phyloP scores from a whole-genome alignment of 441 rosid genomes.

The Corymbia citriodora region DNA sequence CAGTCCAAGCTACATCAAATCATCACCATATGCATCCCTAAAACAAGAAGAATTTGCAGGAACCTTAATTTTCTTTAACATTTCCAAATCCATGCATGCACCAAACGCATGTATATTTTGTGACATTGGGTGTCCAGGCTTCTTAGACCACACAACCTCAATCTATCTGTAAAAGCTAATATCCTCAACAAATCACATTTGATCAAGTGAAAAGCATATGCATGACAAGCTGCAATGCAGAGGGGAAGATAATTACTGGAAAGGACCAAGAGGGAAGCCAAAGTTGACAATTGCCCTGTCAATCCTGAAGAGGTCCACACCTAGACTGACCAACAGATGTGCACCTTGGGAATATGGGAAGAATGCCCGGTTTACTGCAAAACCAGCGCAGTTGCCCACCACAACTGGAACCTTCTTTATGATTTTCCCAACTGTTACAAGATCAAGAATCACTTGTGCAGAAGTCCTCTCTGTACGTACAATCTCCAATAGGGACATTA shows the following conservation, averaged over 20 bases:
- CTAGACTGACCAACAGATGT: conserved; percentile 60
- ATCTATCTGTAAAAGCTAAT: not conserved
- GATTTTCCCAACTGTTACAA: conserved; percentile 74
- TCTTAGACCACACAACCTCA: not conserved
- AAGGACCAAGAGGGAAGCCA: conserved; percentile 93
- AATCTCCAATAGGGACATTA: conserved; percentile 97
- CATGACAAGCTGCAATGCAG: not conserved
- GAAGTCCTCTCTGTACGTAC: conserved; percentile 82
- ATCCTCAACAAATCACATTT: not conserved
- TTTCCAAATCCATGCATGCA: not conserved
- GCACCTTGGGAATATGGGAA: conserved; percentile 84
- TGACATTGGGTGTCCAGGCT: not conserved
- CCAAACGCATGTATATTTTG: not conserved
- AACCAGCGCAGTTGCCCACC: conserved; percentile 93
- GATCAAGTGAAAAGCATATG: not conserved
- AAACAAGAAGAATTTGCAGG: not conserved
- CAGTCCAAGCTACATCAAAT: not conserved
- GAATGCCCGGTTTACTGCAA: conserved; percentile 92
- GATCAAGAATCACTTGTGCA: conserved; percentile 86
- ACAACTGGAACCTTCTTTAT: conserved; percentile 95
- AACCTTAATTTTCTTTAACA: not conserved
- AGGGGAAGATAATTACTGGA: conserved; percentile 60
- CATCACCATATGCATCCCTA: not conserved
- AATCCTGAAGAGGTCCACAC: conserved; percentile 86
- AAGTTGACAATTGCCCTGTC: conserved; percentile 71